Base-by-base conservation (phyloP, 768 basidiomycete genomes). In the Boletus sp. region DNA sequence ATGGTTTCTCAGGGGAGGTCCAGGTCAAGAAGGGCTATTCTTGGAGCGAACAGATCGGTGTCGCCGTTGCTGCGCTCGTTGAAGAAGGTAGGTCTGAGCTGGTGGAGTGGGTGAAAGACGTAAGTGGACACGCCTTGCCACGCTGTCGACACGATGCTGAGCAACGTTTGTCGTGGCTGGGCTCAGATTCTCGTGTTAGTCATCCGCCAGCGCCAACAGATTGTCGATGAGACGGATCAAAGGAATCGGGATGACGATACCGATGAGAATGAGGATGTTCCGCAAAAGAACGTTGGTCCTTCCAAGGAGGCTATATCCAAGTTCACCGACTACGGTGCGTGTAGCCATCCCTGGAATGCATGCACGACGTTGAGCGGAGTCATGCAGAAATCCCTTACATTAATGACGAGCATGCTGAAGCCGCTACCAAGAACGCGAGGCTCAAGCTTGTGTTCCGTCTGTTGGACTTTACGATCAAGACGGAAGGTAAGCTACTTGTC, bases 31-130 rank as follows among this genome's bases (percentile, higher is more conserved):
- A 91, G 64, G 92, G 92, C 7, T 88, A 92, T 72, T 84, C 89
- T 15, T 90, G 88, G 86, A 92, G 86, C 63, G 88, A 98, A 66
- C 87, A 98, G 71, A 77, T 98, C 47, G 95, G 90, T 3, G 92
- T 98, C 62, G 86, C 86, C 4, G 81, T 97, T 57, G 84, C 84
- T 40, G 80, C 83, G 46, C 80, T 98, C 12, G 76, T 87, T 9
- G 87, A 92, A 48, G 79, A 79, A 15, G 87, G 80, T 9, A 78
- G 88, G 64, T 73, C 75, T 53, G 78, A 80, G 32, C 76, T 93
- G 40, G 81, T 96, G 29, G 82, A 86, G 54, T 94, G 93, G 90
- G 80, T 86, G 47, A 87, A 86, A 64, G 83, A 91, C 69, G 95
- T 94, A 67, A 62, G 89, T 74, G n/a, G 52, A 45, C 48, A 52